Base-by-base conservation (phyloP, 2,329 filamentous ascomycete genomes). In the Colletotrichum eremochloae region DNA sequence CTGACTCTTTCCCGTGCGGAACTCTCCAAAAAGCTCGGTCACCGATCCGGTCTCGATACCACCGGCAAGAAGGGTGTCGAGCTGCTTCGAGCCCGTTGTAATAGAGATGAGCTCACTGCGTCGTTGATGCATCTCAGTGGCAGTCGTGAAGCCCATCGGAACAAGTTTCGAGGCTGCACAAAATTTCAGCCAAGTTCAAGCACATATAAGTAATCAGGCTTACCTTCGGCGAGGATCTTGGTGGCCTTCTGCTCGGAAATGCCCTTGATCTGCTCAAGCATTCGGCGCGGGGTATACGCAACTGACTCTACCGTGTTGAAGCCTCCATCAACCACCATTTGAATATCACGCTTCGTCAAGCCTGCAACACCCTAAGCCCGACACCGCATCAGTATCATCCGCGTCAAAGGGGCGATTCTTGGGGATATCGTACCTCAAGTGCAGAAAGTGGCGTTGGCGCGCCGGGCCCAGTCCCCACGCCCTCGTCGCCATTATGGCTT, bases 81-180 rank as follows among this genome's bases (percentile, higher is more conserved):
- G 89, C 79, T 98, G 95, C 84, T 99, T 99, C 11, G 96, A 98
- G 71, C 97, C 96, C 3, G 96, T 99, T 4, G 96, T 98, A 76
- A 99, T 97, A 18, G 95, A 98, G 76, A 99, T 99, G 71, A 99
- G 89, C 83, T 98, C 96, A 82, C 95, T 98, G 81, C 97, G 91
- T 75, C 96, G 92, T 77, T 96, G 94, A 80, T 99, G 97, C 95
- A 99, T 99, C 83, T 99, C 97, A 0, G 96, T 99, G 4, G 96
- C 96, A 0, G 96, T 99, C 1, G 97, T 99, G 81, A 99, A 99
- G 53, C 96, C 96, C 95, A 99, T 97, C 0, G 96, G 96, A 0
- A 99, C 96, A 63, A 98, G 89, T 82, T 98, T 99, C 1, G 95
- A 95, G 38, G 96, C 96, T 97, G 76, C 68, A 44, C 66, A 36